A percentile compares a stretch with the other conserved stretches of the same genome.
phyloP scores from a whole-genome alignment of 228 moss, liverwort and hornwort species.

The Sphagnum magellanicum region DNA sequence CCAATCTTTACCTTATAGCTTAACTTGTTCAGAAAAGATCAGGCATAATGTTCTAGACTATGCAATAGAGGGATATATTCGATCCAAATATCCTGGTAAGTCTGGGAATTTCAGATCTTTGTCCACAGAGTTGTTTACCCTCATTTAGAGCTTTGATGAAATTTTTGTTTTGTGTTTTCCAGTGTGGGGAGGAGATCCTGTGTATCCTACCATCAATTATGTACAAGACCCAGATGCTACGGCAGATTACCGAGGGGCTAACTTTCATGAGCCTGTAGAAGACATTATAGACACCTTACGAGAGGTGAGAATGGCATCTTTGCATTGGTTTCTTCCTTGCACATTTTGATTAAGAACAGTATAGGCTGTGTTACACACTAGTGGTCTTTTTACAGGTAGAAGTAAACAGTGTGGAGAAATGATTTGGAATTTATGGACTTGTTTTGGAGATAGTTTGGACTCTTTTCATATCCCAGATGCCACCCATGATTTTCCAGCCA shows the following conservation, averaged over 20 bases:
- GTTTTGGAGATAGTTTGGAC: background rate
- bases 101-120: too few species aligned
- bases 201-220: constrained; percentile 92
- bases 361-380: background rate
- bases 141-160: background rate
- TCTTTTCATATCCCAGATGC: too few species aligned
- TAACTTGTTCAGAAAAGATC: too few species aligned
- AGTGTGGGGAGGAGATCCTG: constrained; percentile 99
- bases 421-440: background rate
- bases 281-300: constrained; percentile 72
- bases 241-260: constrained; percentile 79
- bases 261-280: constrained; percentile 90
- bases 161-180: constrained; percentile 12
- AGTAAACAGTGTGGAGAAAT: too few species aligned
- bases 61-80: too few species aligned
- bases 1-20: too few species aligned
- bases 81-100: too few species aligned
- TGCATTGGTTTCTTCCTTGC: background rate
- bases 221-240: constrained; percentile 70
- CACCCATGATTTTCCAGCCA: too few species aligned
- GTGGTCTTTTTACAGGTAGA: too few species aligned
- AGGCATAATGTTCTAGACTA: too few species aligned
- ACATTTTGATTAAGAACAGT: background rate
- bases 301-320: constrained; percentile 33
- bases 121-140: too few species aligned